A percentile compares a stretch with the other conserved stretches of the same genome.
These are phyloP conservation scores for Fusarium oligoseptatum DNA, from an alignment of 2,329 filamentous ascomycete species.

Conservation along the genomic window DNA sequence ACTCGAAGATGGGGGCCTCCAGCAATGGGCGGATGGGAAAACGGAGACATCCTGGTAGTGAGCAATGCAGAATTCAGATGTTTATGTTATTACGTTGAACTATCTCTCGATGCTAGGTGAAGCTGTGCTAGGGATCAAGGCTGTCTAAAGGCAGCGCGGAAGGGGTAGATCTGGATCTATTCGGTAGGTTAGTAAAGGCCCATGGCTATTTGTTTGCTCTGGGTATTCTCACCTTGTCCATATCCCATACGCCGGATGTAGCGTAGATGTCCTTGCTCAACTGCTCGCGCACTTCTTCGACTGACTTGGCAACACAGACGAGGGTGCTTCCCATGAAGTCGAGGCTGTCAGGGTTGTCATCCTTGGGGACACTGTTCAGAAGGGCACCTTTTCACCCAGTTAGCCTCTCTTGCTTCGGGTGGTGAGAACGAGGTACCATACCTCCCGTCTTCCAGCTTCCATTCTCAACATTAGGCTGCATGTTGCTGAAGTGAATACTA, in stretches of 20 bases:
- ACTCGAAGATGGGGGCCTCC: slow-evolving; percentile 11
- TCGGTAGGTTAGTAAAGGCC: not conserved
- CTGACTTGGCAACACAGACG: slow-evolving; percentile 74
- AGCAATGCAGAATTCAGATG: slow-evolving; percentile 12
- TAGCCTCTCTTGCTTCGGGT: not conserved
- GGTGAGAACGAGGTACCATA: slow-evolving; percentile 50
- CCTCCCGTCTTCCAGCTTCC: slow-evolving; percentile 76
- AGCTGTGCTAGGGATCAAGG: slow-evolving; percentile 15
- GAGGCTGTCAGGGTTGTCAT: slow-evolving; percentile 68
- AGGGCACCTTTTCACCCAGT: slow-evolving; percentile 68
- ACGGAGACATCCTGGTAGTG: not conserved
- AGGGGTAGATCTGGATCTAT: slow-evolving; percentile 65
- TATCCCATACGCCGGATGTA: slow-evolving; percentile 82
- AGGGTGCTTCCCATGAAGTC: slow-evolving; percentile 83
- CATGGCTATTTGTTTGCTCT: not conserved
- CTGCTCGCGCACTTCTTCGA: slow-evolving; percentile 76
- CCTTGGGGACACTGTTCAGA: slow-evolving; percentile 74
- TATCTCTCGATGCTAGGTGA: not conserved
- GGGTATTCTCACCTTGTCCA: slow-evolving; percentile 67
- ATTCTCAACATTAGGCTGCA: slow-evolving; percentile 65
- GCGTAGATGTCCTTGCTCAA: slow-evolving; percentile 82
- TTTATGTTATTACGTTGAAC: slow-evolving; percentile 3
- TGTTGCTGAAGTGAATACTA: slow-evolving; percentile 66
- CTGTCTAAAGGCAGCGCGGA: slow-evolving; percentile 58
- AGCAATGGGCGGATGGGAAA: slow-evolving; percentile 16